phyloP scores from a whole-genome alignment of 345 rosid species.

The Aegle marmelos region DNA sequence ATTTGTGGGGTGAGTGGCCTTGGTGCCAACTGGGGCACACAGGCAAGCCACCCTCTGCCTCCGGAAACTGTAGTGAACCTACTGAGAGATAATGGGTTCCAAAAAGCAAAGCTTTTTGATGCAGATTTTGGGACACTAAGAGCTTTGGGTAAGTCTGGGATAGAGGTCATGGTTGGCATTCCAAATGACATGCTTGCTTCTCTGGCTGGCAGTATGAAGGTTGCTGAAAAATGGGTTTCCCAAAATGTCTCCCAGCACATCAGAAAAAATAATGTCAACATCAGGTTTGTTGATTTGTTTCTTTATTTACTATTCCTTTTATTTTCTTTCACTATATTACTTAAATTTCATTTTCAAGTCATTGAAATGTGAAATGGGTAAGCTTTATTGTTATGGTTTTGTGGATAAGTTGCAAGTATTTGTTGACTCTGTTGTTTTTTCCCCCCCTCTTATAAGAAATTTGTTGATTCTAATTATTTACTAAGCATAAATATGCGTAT shows the following conservation, averaged over 20 bases:
- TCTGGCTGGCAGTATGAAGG: conserved; percentile 61
- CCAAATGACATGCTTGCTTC: conserved; percentile 87
- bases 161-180: conserved; percentile 98
- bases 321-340: neutral
- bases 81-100: conserved; percentile 67
- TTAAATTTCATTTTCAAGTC: neutral
- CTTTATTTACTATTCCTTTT: conserved; percentile 1
- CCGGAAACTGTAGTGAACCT: conserved; percentile 71
- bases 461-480: too few relatives aligned
- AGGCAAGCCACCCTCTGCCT: conserved; percentile 69
- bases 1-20: conserved; percentile 43
- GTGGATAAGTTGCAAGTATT: neutral
- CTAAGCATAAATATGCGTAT: too few relatives aligned
- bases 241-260: conserved; percentile 75
- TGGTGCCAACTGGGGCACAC: conserved; percentile 97
- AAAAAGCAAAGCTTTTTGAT: conserved; percentile 90
- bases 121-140: conserved; percentile 67
- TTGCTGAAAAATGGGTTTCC: conserved; percentile 94
- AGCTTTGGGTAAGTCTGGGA: conserved; percentile 65
- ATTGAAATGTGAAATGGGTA: neutral
- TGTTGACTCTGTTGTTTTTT: neutral
- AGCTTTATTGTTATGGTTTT: neutral
- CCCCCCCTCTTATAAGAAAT: neutral
- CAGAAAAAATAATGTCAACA: conserved; percentile 51
- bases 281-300: conserved; percentile 50